Evolutionary conservation across 2,329 filamentous ascomycete species (phyloP), one percentile per base, ranked within the genome.

Genomic region (Fusarium temperatum): DNA sequence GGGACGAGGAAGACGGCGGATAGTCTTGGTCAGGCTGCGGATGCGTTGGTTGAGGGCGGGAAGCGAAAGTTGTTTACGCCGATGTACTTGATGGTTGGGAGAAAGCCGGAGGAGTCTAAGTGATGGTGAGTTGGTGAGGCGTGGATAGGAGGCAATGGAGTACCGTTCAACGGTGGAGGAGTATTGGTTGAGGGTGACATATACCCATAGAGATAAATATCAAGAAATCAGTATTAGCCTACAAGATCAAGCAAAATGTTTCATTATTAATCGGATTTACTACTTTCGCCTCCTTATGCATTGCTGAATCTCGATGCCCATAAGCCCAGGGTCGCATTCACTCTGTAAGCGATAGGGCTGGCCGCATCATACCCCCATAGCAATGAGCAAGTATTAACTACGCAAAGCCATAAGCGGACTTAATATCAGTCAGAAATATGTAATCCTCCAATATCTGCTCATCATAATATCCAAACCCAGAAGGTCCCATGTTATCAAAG

Each of bases 1-100:
- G 95, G 95, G 24, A 95, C 94, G 47, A 92, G 93, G 83, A 97
- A 96, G 90, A 97, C 94, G 18, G 94, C 94, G 15, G 92, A 97
- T 83, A 94, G 92, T 77, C 83, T 98, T 76, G 94, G 90, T 3
- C 81, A 89, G 64, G 95, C 93, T 18, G 94, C 89, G 8, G 95
- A 97, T 82, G 92, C 90, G 69, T 86, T 98, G 63, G 95, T 97
- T 9, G 92, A 92, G 57, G 95, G 95, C 79, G 95, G 91, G 13
- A 90, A 91, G 84, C 87, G 93, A 85, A 94, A 96, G 84, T 87
- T 98, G 48, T 98, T 98, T 84, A 98, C 95, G 6, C 95, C 95
- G 26, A 98, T 98, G 95, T 98, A 97, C 85, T 85, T 98, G 80
- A 70, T 70, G 67, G 66, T 70, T 41, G 67, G 67, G 8, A 64